Evolutionary conservation across 306 rosid genomes (phyloP).

Genomic region (Vigna trinervia): DNA sequence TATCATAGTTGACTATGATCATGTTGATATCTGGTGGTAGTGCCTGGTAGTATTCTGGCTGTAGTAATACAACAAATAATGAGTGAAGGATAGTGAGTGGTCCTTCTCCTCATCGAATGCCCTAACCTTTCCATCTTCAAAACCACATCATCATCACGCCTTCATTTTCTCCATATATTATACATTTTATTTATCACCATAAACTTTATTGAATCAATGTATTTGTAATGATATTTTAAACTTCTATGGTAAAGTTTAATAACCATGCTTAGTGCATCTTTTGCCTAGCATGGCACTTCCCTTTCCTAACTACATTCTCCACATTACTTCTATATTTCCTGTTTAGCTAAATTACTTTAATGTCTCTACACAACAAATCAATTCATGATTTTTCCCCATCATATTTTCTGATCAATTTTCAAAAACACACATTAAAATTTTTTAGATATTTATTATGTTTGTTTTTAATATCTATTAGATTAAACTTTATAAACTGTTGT

Average conservation of each 20-base stretch:
- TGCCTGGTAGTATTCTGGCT: conserved; percentile 48
- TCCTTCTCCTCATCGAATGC: conserved; percentile 54
- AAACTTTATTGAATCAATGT: background rate
- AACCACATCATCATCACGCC: conserved; percentile 55
- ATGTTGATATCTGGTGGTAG: conserved; percentile 41
- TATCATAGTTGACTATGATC: conserved; percentile 67
- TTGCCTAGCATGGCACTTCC: conserved; percentile 34
- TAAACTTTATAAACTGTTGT: too few species aligned
- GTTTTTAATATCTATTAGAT: too few species aligned
- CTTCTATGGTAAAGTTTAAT: too few species aligned
- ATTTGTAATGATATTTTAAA: too few species aligned
- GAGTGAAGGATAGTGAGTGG: conserved; percentile 65
- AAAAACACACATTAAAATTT: background rate
- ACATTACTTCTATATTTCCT: background rate
- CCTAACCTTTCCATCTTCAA: conserved; percentile 50
- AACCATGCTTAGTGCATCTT: background rate
- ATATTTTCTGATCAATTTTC: background rate
- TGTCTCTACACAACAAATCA: background rate
- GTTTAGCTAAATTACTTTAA: conserved; percentile 2
- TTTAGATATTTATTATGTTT: too few species aligned
- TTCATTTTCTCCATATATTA: background rate
- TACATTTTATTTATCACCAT: background rate
- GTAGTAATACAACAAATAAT: conserved; percentile 66
- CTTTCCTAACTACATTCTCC: conserved; percentile 36
- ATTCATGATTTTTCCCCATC: conserved; percentile 14